Percentiles rank a stretch among this genome's conserved stretches.
phyloP scores from a whole-genome alignment of 2,329 filamentous ascomycete genomes.

The Herpotrichia juniperi region DNA sequence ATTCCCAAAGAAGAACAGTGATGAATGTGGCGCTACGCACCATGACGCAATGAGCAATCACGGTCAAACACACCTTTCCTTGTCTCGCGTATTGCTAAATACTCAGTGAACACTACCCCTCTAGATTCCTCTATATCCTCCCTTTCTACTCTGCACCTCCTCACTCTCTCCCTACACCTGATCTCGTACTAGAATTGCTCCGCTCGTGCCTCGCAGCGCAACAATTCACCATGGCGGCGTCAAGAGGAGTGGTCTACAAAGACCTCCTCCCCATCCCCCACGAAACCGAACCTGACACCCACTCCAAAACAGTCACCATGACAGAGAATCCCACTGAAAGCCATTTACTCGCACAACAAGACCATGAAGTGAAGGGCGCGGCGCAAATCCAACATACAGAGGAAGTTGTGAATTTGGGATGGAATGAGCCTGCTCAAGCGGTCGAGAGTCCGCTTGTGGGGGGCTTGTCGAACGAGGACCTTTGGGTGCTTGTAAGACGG shows the following conservation, averaged over 20 bases:
- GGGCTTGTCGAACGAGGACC: constrained; percentile 72
- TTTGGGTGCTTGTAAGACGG: constrained; percentile 73
- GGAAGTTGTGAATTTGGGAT: constrained; percentile 71
- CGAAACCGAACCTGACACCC: constrained; percentile 36
- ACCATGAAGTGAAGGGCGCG: constrained; percentile 51
- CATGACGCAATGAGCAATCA: constrained; percentile 2
- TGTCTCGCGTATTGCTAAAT: not conserved
- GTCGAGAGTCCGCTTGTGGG: constrained; percentile 68
- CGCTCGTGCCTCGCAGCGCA: too few species aligned
- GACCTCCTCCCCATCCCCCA: constrained; percentile 43
- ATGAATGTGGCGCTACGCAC: constrained; percentile 7
- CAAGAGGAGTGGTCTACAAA: constrained; percentile 41
- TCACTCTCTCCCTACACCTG: not conserved
- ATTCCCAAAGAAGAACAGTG: constrained; percentile 2
- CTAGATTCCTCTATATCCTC: not conserved
- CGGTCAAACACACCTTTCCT: not conserved
- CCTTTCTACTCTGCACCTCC: not conserved
- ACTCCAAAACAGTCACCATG: constrained; percentile 39
- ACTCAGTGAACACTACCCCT: not conserved
- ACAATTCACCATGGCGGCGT: constrained; percentile 31
- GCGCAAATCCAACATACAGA: constrained; percentile 50
- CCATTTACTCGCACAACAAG: constrained; percentile 53
- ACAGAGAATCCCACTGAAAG: constrained; percentile 52
- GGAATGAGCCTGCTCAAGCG: constrained; percentile 65
- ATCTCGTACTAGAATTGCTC: not conserved